Base-by-base conservation (phyloP, 805 yeast species). In the Candida ipomoeae region DNA sequence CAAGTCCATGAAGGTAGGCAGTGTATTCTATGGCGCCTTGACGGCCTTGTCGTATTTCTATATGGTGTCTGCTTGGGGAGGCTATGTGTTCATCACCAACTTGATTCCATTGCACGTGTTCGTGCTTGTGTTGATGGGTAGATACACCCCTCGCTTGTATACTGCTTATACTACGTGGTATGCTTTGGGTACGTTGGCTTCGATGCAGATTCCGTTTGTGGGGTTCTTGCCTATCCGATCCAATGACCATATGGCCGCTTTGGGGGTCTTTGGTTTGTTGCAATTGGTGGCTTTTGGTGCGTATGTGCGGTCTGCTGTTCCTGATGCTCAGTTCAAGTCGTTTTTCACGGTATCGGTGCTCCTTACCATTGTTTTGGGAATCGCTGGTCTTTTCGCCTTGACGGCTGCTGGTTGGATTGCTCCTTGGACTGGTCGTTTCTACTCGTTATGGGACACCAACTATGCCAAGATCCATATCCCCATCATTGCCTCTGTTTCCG, bases 1-100 rank as follows among this genome's bases (percentile, higher is more conserved):
- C 70, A 91, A 90, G 72, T 85, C 97, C 11, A 80, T 89, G 69
- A 92, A 92, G 69, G 75, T 86, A 37, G 99, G 99, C 42, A 88
- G 96, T 1, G 83, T 91, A 15, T 78, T 88, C 57, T 89, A 84
- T 76, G 94, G 89, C 10, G 76, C 92, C 2, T 72, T 86, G 59
- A 83, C 97, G 29, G 96, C 99, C 1, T 66, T 89, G 33, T 86
- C 84, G 61, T 94, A 95, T 74, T 94, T 95, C 71, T 94, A 94
- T 78, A 94, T 94, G 99, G 99, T 94, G 47, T 84, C 96, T 44
- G 99, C 99, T 11, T 91, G 99, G 97, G 99, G 99, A 76, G 99
- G 99, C 26, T 94, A 94, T 66, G 99, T 95, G 47, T 94, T 94
- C 77, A 95, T 94, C 71, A 94, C 99, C 52, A 94, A 94, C 73